These are phyloP conservation scores for Metrosideros polymorpha DNA, from an alignment of 441 rosid species.

Conservation along the genomic window DNA sequence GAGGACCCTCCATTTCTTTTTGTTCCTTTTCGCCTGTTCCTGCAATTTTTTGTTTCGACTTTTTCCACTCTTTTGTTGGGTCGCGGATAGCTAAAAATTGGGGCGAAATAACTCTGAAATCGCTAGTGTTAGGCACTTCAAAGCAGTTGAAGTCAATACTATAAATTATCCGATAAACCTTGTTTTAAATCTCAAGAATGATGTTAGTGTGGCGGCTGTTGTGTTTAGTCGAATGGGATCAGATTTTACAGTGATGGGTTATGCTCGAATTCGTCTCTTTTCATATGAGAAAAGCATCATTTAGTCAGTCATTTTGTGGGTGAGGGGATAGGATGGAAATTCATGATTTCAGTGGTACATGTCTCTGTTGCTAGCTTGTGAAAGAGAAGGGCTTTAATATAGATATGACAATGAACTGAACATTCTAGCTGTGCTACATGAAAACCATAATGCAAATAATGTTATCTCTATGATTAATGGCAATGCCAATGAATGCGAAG, in stretches of 20 bases:
- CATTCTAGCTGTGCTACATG: background rate
- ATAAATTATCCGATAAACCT: background rate
- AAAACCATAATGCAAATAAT: background rate
- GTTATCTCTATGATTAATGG: too few species aligned
- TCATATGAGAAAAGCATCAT: background rate
- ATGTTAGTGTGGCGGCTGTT: background rate
- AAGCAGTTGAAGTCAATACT: background rate
- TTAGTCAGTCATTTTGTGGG: background rate
- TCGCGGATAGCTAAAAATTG: background rate
- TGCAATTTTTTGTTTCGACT: background rate
- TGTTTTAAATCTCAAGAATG: background rate
- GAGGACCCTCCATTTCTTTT: conserved; percentile 25
- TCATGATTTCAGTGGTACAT: background rate
- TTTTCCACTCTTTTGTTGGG: background rate
- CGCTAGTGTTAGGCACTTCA: background rate
- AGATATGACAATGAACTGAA: background rate
- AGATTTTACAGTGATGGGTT: background rate
- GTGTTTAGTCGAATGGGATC: background rate
- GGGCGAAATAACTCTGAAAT: background rate
- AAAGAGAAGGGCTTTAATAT: background rate
- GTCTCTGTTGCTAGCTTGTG: background rate
- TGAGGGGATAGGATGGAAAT: background rate
- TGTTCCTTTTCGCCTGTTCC: background rate
- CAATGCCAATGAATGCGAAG: too few species aligned
- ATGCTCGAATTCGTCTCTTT: background rate